Percentiles rank a stretch among this genome's conserved stretches.
phyloP scores from a whole-genome alignment of 257 asterid genomes.

The Salvia miltiorrhiza region DNA sequence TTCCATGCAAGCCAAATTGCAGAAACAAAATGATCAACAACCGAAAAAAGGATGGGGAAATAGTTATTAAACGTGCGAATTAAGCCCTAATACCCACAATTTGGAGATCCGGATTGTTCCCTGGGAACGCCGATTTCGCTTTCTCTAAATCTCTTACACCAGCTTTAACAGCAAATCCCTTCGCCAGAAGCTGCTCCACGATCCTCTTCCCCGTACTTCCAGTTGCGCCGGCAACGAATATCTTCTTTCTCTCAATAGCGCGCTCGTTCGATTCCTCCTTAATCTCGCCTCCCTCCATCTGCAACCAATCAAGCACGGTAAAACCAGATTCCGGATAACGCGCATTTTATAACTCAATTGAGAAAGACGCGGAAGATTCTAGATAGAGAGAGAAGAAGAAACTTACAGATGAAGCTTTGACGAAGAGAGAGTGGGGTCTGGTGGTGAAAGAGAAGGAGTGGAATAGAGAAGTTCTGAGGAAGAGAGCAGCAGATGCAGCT shows the following conservation, averaged over 20 bases:
- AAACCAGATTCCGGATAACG: neutral
- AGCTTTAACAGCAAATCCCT: slow-evolving; percentile 88
- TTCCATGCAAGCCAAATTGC: neutral
- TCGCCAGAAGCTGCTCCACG: slow-evolving; percentile 85
- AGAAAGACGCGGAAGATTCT: slow-evolving; percentile 12
- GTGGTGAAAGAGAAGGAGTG: slow-evolving; percentile 28
- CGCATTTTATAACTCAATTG: neutral
- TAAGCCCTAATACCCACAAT: slow-evolving; percentile 48
- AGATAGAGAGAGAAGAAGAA: neutral
- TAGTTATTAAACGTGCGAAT: neutral
- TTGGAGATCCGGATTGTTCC: slow-evolving; percentile 63
- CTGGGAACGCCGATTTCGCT: slow-evolving; percentile 66
- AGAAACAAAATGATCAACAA: neutral
- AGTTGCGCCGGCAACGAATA: slow-evolving; percentile 92
- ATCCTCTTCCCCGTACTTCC: slow-evolving; percentile 94
- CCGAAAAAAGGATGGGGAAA: neutral
- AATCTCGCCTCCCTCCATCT: slow-evolving; percentile 72
- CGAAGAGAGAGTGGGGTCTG: slow-evolving; percentile 29
- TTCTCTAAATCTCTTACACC: slow-evolving; percentile 84
- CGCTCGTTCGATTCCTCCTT: slow-evolving; percentile 39
- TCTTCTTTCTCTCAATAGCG: slow-evolving; percentile 46
- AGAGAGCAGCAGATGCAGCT: slow-evolving; percentile 33
- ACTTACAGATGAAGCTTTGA: slow-evolving; percentile 48
- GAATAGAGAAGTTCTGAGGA: slow-evolving; percentile 34
- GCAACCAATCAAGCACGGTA: slow-evolving; percentile 17